phyloP scores from a whole-genome alignment of 192 early-diverging fungal genomes.

The Rhizoclosmatium sp. region DNA sequence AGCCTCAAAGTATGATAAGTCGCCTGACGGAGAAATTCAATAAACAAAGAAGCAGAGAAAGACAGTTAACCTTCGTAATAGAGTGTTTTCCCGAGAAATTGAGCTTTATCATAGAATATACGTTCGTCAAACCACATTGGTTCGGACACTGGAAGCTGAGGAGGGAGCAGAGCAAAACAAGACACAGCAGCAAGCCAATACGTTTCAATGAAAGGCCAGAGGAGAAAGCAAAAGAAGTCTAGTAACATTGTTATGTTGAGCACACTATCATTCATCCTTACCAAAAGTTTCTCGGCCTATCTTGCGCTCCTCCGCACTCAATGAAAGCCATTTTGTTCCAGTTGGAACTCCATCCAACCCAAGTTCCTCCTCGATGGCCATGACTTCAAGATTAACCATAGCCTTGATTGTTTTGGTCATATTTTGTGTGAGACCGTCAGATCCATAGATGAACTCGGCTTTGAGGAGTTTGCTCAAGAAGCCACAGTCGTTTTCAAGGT shows the following conservation, averaged over 20 bases:
- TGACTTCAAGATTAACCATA: slow-evolving; percentile 57
- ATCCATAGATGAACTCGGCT: slow-evolving; percentile 81
- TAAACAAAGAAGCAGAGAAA: not conserved
- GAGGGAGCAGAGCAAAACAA: slow-evolving; percentile 54
- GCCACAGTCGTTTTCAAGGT: slow-evolving; percentile 69
- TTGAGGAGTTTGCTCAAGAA: slow-evolving; percentile 82
- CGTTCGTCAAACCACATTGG: slow-evolving; percentile 74
- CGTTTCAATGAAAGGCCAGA: slow-evolving; percentile 90
- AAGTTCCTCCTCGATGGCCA: slow-evolving; percentile 49
- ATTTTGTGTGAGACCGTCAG: slow-evolving; percentile 74
- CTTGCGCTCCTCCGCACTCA: slow-evolving; percentile 52
- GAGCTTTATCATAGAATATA: slow-evolving; percentile 72
- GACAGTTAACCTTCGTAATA: slow-evolving; percentile 79
- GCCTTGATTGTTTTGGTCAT: slow-evolving; percentile 65
- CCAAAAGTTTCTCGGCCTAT: slow-evolving; percentile 63
- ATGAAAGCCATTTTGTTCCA: slow-evolving; percentile 46
- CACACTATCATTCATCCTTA: slow-evolving; percentile 20
- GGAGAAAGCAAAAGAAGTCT: slow-evolving; percentile 84
- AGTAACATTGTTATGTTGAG: not conserved
- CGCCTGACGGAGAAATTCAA: slow-evolving; percentile 29
- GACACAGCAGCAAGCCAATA: slow-evolving; percentile 82
- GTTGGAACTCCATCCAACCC: slow-evolving; percentile 17
- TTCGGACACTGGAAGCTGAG: slow-evolving; percentile 15
- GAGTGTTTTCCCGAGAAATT: slow-evolving; percentile 81
- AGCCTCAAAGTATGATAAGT: slow-evolving; percentile 79